Base-by-base conservation (phyloP, 2,329 filamentous ascomycete species). In the Fusarium nelsonii region DNA sequence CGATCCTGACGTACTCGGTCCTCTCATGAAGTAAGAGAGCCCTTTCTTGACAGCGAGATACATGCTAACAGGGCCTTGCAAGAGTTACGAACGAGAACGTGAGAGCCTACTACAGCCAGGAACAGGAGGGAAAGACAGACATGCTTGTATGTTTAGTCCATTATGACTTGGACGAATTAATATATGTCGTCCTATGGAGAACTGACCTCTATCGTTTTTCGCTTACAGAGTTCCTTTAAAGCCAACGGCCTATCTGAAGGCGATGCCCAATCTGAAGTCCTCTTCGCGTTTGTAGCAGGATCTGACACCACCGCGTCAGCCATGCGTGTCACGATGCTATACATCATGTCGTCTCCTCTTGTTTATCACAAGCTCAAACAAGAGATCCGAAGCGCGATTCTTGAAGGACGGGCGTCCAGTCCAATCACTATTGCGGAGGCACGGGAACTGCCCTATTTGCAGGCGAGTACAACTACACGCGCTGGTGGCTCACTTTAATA, bases 11-110 rank as follows among this genome's bases (percentile, higher is more conserved):
- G 58, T 43, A 3, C 16, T 61, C 7, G 58, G 58, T 3, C 58
- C 26, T 4, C 4, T 61, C 0, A 61, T 61, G 43, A 60, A 59
- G 58, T 43, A 36, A 1, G 34, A 23, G 6, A 6, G 23, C 23
- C 23, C 23, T 23, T 23, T 23, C 23, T 23, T 23, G 23, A 23
- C 23, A 23, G 23, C 4, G 23, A 23, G 23, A 5, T 23, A 23
- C 23, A 15, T 8, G 9, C 36, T 52, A 20, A 52, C 18, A 23
- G 3, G 0, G 0, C 0, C 3, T 20, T 23, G 6, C 2, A 37
- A 50, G 58, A 10, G 58, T 61, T 3, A 61, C 58, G 3, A 61
- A 61, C 2, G 18, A 60, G 0, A 60, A 60, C 4, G 55, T 61
- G 0, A 32, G 58, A 12, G n/a, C 20, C 1, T 32, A 37, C 2